These are phyloP conservation scores for Diaporthe helianthi DNA, from an alignment of 2,329 filamentous ascomycete species.

Conservation along the genomic window DNA sequence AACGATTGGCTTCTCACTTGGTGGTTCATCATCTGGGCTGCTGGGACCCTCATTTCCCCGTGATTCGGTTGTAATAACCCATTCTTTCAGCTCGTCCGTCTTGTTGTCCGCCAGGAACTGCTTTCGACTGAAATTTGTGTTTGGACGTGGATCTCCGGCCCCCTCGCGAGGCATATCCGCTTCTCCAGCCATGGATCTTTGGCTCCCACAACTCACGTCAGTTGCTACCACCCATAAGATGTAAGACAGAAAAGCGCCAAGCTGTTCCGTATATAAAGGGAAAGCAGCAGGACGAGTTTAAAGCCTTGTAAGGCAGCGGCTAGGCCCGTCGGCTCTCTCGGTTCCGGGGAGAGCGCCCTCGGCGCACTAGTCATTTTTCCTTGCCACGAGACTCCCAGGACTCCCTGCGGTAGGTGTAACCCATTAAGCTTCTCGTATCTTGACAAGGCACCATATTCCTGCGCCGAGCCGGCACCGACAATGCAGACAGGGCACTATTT, in stretches of 20 bases:
- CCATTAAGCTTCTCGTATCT: not conserved
- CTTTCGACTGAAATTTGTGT: not conserved
- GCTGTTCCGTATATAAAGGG: not conserved
- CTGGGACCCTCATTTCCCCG: not conserved
- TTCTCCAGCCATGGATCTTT: not conserved
- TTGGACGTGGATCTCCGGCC: not conserved
- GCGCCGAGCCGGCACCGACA: not conserved
- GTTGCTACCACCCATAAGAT: not conserved
- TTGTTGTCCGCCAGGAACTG: not conserved
- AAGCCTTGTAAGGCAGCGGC: not conserved
- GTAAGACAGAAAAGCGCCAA: not conserved
- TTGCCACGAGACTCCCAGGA: not conserved
- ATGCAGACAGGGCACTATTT: not conserved
- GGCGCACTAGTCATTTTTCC: constrained; percentile 12
- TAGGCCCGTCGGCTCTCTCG: not conserved
- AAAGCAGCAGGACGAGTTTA: not conserved
- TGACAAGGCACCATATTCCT: not conserved
- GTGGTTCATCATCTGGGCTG: constrained; percentile 32
- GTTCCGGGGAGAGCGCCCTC: constrained; percentile 10
- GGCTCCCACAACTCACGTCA: no score
- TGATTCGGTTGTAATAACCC: not conserved
- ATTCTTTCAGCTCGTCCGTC: not conserved
- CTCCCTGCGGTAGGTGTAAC: no score
- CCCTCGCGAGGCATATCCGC: not conserved
- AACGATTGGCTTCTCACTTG: constrained; percentile 32